A percentile compares a stretch with the other conserved stretches of the same genome.
phyloP scores from a whole-genome alignment of 179 eudicot species.

The Patellifolia procumbens region DNA sequence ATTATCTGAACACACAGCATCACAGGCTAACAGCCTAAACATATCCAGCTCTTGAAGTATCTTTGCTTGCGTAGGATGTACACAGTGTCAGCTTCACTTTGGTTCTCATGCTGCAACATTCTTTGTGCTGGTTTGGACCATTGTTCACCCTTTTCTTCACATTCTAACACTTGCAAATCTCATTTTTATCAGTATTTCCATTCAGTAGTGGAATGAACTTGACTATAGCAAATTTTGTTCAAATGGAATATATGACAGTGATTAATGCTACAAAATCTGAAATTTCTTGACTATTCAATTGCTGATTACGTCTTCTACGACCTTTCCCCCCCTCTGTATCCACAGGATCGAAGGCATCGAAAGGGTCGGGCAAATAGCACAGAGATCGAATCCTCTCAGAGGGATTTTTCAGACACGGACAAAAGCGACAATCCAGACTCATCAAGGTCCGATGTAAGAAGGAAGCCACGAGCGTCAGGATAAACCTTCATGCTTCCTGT shows the following conservation, averaged over 20 bases:
- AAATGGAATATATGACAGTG: no score
- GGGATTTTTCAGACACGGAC: constrained; percentile 68
- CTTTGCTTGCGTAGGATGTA: background rate
- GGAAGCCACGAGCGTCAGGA: constrained; percentile 30
- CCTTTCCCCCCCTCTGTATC: background rate
- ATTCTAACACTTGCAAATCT: background rate
- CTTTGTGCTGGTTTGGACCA: background rate
- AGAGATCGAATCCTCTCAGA: constrained; percentile 60
- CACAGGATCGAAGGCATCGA: constrained; percentile 74
- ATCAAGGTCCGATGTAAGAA: constrained; percentile 48
- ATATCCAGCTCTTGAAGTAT: background rate
- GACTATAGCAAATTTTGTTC: no score
- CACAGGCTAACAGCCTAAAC: no score
- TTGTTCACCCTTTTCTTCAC: background rate
- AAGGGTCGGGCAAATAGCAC: constrained; percentile 54
- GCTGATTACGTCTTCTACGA: background rate
- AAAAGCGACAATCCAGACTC: constrained; percentile 69
- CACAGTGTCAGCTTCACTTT: background rate
- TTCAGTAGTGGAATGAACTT: no score
- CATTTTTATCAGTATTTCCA: no score
- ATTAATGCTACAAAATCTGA: background rate
- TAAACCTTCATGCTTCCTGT: constrained; percentile 3
- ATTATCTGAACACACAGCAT: no score
- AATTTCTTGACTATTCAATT: background rate
- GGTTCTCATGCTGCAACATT: background rate